A percentile compares a stretch with the other conserved stretches of the same genome.
phyloP scores from a whole-genome alignment of 139 green algal species.

The Gonium pectorale region DNA sequence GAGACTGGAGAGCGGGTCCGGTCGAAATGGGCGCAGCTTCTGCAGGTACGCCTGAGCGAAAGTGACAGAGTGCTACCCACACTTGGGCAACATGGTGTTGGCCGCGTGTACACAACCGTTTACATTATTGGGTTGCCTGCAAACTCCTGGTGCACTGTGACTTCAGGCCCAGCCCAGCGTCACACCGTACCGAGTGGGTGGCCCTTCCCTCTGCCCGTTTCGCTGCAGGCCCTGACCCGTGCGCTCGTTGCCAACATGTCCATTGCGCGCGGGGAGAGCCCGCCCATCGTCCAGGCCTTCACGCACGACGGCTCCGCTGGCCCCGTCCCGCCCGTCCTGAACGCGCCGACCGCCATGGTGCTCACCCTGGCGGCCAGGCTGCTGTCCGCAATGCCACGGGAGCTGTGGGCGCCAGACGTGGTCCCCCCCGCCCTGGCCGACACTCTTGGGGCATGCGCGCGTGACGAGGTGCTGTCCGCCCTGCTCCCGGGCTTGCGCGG shows the following conservation, averaged over 20 bases:
- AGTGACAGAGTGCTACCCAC: too few relatives aligned
- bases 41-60: conserved; percentile 2
- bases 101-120: too few relatives aligned
- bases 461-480: conserved; percentile 36
- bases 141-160: too few relatives aligned
- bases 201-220: neutral
- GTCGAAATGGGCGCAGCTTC: conserved; percentile 42
- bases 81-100: too few relatives aligned
- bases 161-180: too few relatives aligned
- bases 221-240: neutral
- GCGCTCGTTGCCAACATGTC: conserved; percentile 46
- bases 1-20: neutral
- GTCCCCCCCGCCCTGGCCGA: conserved; percentile 51
- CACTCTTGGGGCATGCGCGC: conserved; percentile 43
- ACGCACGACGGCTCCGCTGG: neutral
- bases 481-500: conserved; percentile 36
- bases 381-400: conserved; percentile 28
- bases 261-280: conserved; percentile 45
- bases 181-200: too few relatives aligned
- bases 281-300: conserved; percentile 38
- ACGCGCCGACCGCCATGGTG: conserved; percentile 20
- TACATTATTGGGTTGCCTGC: too few relatives aligned
- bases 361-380: conserved; percentile 37
- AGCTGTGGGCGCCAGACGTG: conserved; percentile 33
- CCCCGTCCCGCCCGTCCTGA: conserved; percentile 47